Evolutionary conservation across 2,329 filamentous ascomycete species (phyloP).

Genomic region (Sporothrix luriei): DNA sequence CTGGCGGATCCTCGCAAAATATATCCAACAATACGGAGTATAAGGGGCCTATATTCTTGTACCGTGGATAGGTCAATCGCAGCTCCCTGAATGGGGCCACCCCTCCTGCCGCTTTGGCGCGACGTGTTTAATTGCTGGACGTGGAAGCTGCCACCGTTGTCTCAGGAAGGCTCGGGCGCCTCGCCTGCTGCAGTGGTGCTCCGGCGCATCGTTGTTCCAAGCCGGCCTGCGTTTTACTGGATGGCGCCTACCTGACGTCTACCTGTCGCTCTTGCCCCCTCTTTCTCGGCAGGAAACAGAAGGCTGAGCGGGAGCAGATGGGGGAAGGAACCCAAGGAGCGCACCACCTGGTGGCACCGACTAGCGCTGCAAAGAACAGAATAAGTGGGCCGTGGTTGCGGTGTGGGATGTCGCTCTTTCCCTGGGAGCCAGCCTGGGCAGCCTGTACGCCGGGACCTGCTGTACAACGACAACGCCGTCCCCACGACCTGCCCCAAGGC

Average conservation of each 20-base stretch:
- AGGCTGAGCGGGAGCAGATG: conserved; percentile 18
- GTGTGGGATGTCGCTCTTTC: background rate
- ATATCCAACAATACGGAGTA: too few relatives aligned
- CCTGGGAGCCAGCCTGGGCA: too few relatives aligned
- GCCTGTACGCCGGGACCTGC: conserved; percentile 17
- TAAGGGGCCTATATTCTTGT: background rate
- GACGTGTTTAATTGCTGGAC: conserved; percentile 25
- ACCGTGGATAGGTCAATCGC: conserved; percentile 12
- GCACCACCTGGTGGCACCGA: background rate
- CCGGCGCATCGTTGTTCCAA: conserved; percentile 32
- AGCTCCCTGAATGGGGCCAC: conserved; percentile 13
- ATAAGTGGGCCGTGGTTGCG: conserved; percentile 15
- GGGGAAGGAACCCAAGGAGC: conserved; percentile 2
- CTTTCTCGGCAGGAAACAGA: conserved; percentile 25
- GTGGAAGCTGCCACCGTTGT: background rate
- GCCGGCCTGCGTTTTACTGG: background rate
- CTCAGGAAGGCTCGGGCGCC: too few relatives aligned
- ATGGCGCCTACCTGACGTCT: background rate
- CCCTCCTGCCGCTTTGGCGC: conserved; percentile 34
- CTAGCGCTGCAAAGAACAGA: conserved; percentile 20
- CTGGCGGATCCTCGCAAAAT: background rate
- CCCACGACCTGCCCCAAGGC: background rate
- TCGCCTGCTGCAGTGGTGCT: background rate
- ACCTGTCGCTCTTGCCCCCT: background rate
- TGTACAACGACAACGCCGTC: conserved; percentile 11